Conservation (phyloP, 1,284 basidiomycete genomes). For the Sanghuangporus sanghuang region DNA sequence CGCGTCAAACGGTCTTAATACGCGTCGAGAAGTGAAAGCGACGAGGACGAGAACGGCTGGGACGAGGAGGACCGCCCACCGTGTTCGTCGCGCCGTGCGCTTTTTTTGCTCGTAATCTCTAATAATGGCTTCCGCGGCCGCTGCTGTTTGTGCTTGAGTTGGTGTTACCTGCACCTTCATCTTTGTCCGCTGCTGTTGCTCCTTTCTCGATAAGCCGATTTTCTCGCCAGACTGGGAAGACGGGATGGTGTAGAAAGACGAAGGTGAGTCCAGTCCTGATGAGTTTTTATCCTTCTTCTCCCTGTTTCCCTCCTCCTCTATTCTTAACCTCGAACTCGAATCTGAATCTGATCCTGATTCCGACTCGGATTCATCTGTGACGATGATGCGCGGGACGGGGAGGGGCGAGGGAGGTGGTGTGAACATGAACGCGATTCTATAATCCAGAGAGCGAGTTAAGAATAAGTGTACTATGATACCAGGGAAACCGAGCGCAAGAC, state of each 20-base stretch:
- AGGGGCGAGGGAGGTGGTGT: slow-evolving; percentile 22
- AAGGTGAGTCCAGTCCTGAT: too few relatives aligned
- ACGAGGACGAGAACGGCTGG: slow-evolving; percentile 50
- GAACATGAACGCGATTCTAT: slow-evolving; percentile 19
- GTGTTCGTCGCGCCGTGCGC: slow-evolving; percentile 36
- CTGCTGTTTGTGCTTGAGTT: too few relatives aligned
- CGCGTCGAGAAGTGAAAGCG: slow-evolving; percentile 43
- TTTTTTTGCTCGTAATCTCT: slow-evolving; percentile 31
- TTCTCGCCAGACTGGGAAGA: slow-evolving; percentile 21
- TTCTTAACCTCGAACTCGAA: too few relatives aligned
- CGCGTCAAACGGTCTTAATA: slow-evolving; percentile 22
- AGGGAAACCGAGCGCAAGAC: too few relatives aligned
- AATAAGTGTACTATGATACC: too few relatives aligned
- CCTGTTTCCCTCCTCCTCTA: too few relatives aligned
- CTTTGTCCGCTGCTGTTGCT: slow-evolving; percentile 5
- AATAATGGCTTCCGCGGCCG: slow-evolving; percentile 12
- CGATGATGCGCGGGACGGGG: slow-evolving; percentile 17
- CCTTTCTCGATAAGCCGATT: slow-evolving; percentile 7
- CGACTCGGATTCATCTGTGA: slow-evolving; percentile 16
- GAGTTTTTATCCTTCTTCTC: too few relatives aligned
- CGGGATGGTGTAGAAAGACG: too few relatives aligned
- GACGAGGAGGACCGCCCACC: slow-evolving; percentile 47
- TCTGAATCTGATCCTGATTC: neutral
- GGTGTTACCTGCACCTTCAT: too few relatives aligned
- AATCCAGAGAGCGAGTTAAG: too few relatives aligned